A percentile compares a stretch with the other conserved stretches of the same genome.
Evolutionary conservation across 179 eudicot species (phyloP).

Genomic region (Silene coronaria): DNA sequence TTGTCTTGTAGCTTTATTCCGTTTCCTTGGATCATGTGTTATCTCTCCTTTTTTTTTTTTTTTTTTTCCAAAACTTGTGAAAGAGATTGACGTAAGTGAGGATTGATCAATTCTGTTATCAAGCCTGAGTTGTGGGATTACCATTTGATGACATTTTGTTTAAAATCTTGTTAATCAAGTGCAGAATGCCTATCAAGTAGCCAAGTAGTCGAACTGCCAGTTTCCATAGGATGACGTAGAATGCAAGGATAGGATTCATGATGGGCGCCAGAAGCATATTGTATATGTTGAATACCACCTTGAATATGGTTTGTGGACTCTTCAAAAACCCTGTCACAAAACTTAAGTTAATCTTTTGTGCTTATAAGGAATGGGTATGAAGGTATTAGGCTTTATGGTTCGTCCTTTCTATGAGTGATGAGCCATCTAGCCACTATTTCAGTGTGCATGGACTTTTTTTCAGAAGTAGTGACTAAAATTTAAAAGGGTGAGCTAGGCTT

Average conservation of each 20-base stretch:
- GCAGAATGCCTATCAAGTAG: conserved; percentile 27
- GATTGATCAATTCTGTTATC: too few species aligned
- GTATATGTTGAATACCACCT: conserved; percentile 35
- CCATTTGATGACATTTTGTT: conserved; percentile 17
- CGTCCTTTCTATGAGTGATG: too few species aligned
- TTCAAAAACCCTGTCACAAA: conserved; percentile 55
- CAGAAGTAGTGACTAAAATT: too few species aligned
- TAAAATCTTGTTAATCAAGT: conserved; percentile 21
- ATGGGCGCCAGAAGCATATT: conserved; percentile 36
- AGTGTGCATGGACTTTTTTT: too few species aligned
- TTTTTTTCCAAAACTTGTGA: too few species aligned
- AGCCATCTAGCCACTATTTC: too few species aligned
- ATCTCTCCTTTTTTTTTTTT: conserved; percentile 31
- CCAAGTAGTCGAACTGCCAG: conserved; percentile 30
- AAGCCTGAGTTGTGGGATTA: neutral
- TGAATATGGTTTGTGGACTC: conserved; percentile 48
- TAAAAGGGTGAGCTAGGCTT: too few species aligned
- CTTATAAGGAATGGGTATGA: neutral
- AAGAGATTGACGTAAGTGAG: too few species aligned
- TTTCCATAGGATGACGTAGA: conserved; percentile 49
- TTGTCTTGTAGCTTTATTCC: conserved; percentile 53
- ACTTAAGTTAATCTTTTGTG: neutral
- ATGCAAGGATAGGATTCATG: conserved; percentile 48
- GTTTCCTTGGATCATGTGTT: conserved; percentile 45
- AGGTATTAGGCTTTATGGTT: neutral